Percentiles rank a stretch among this genome's conserved stretches.
Conservation (phyloP, 2,329 filamentous ascomycete species). For the Xylariaceae sp. region DNA sequence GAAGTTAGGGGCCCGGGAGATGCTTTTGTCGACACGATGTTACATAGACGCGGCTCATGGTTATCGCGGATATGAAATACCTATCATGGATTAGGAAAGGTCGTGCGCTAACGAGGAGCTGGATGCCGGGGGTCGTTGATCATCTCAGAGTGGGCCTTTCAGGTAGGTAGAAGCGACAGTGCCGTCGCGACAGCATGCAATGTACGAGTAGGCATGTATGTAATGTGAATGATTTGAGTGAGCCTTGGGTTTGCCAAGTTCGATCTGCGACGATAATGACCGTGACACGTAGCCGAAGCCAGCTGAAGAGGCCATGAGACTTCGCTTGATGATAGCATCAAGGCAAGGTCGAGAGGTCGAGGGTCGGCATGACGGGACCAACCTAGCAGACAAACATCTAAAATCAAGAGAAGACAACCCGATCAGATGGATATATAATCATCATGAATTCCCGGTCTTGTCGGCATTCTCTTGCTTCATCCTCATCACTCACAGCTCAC, state of each 20-base stretch:
- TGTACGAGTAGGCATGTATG: background rate
- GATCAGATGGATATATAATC: constrained; percentile 1
- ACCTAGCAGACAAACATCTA: background rate
- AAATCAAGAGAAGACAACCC: background rate
- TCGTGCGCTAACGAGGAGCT: background rate
- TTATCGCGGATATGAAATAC: background rate
- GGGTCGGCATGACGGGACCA: background rate
- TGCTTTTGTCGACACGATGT: background rate
- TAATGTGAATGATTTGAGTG: background rate
- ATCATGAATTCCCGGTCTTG: background rate
- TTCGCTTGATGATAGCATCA: background rate
- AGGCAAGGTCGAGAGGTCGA: background rate
- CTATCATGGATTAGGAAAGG: background rate
- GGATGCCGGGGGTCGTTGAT: background rate
- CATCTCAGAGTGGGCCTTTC: background rate
- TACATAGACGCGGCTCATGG: background rate
- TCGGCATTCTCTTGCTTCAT: background rate
- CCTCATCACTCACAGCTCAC: background rate
- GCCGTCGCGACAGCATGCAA: background rate
- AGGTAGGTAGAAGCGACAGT: background rate
- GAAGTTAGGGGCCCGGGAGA: background rate
- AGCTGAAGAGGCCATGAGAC: background rate
- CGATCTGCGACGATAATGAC: background rate
- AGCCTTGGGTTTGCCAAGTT: background rate
- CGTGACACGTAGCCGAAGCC: background rate